phyloP scores from a whole-genome alignment of 352 stramenopile species.

The Thraustochytrium striatum region DNA sequence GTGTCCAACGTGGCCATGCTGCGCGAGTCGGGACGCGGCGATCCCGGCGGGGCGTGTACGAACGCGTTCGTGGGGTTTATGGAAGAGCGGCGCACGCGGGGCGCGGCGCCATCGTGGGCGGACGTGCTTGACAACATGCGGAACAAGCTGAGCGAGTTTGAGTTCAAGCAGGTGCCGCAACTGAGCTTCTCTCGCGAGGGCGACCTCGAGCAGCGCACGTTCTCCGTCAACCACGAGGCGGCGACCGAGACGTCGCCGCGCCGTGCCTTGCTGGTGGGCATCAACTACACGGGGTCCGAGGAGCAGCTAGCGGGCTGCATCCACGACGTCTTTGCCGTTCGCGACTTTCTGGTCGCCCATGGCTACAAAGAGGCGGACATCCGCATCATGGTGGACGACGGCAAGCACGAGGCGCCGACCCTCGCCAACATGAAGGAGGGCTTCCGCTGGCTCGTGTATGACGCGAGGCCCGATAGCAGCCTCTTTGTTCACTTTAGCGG shows the following conservation, averaged over 20 bases:
- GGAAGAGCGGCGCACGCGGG: not conserved
- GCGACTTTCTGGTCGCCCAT: not conserved
- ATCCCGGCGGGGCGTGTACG: conserved; percentile 31
- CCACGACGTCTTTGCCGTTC: not conserved
- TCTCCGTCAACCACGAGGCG: not conserved
- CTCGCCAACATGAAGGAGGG: not conserved
- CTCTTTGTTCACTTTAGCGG: conserved; percentile 24
- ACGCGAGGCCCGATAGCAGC: not conserved
- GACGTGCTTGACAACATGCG: not conserved
- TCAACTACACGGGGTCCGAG: conserved; percentile 27
- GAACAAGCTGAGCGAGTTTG: not conserved
- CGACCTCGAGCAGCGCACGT: not conserved
- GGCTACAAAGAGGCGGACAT: conserved; percentile 7
- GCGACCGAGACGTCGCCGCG: not conserved
- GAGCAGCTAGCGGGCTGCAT: conserved; percentile 40
- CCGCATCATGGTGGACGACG: conserved; percentile 6
- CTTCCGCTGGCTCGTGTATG: conserved; percentile 18
- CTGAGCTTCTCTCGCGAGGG: not conserved
- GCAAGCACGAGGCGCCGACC: not conserved
- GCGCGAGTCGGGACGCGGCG: too few species aligned
- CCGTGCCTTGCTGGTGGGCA: conserved; percentile 15
- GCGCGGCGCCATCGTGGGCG: not conserved
- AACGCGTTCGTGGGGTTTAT: conserved; percentile 20
- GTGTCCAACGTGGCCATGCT: conserved; percentile 57
- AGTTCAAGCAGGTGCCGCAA: conserved; percentile 18